Evolutionary conservation across 2,329 filamentous ascomycete genomes (phyloP).

Genomic region (Myriosclerotinia duriaeana): DNA sequence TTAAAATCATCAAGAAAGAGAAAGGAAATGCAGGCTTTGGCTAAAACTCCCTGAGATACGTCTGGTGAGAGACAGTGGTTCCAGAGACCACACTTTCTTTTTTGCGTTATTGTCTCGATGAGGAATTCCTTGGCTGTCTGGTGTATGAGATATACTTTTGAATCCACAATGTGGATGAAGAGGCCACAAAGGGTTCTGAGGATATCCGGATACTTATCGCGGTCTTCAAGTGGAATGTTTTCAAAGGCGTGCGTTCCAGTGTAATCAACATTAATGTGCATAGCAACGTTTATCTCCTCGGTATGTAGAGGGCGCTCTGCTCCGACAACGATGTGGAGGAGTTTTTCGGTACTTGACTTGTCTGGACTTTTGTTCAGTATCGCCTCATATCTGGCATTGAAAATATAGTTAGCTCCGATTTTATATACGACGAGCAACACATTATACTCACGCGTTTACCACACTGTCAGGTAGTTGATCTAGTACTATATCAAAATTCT

Average conservation of each 20-base stretch:
- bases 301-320: not conserved
- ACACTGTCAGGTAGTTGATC: not conserved
- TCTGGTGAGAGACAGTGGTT: conserved; percentile 12
- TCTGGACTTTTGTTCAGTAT: not conserved
- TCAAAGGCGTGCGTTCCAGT: not conserved
- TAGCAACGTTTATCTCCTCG: conserved; percentile 12
- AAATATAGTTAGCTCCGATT: too few relatives aligned
- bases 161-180: conserved; percentile 14
- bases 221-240: not conserved
- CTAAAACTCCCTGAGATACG: conserved; percentile 6
- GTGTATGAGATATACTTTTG: conserved; percentile 24
- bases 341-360: not conserved
- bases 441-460: not conserved
- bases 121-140: conserved; percentile 27
- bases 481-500: too few relatives aligned
- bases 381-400: not conserved
- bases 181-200: conserved; percentile 21
- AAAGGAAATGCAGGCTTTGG: conserved; percentile 23
- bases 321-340: conserved; percentile 20
- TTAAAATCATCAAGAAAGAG: not conserved
- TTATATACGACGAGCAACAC: too few relatives aligned
- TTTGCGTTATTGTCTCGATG: not conserved
- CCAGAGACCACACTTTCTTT: not conserved
- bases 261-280: not conserved
- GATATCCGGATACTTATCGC: not conserved